These are phyloP conservation scores for Pythium sp. DNA, from an alignment of 352 stramenopile species.

Conservation along the genomic window DNA sequence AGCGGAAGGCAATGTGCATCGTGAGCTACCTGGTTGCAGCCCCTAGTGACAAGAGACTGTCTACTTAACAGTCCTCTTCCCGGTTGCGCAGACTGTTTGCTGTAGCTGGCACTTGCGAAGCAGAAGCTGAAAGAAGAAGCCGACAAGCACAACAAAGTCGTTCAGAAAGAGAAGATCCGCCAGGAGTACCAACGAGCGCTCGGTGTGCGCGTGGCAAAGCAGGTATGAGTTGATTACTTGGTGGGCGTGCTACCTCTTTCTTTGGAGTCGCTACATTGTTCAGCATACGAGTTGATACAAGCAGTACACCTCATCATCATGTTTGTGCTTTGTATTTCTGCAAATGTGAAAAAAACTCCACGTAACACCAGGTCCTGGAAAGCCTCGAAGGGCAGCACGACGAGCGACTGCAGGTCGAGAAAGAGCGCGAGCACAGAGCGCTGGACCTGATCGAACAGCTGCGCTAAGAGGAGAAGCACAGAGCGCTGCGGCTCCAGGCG, in stretches of 20 bases:
- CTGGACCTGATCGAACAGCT: conserved; percentile 38
- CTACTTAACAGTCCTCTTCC: neutral
- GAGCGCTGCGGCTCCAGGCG: conserved; percentile 48
- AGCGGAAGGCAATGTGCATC: conserved; percentile 28
- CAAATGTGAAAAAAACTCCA: neutral
- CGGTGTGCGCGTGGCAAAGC: conserved; percentile 32
- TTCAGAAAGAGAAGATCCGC: conserved; percentile 48
- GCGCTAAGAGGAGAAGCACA: conserved; percentile 54
- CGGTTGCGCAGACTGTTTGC: neutral
- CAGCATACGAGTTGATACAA: neutral
- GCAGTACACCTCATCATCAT: neutral
- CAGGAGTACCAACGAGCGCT: conserved; percentile 36
- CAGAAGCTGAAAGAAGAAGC: conserved; percentile 47
- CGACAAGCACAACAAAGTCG: conserved; percentile 26
- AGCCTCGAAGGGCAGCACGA: conserved; percentile 33
- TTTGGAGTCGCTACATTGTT: neutral
- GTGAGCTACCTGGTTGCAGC: neutral
- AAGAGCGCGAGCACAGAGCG: conserved; percentile 38
- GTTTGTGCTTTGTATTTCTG: neutral
- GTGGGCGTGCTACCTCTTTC: neutral
- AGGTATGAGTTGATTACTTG: conserved; percentile 21
- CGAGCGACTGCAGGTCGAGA: conserved; percentile 36
- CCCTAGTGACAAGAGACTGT: neutral
- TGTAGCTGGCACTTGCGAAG: conserved; percentile 34
- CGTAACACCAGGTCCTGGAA: conserved; percentile 39